Evolutionary conservation across 1,139 yeast genomes (phyloP), one percentile per base, ranked within the genome.

Genomic region (Blastobotrys serpentis): DNA sequence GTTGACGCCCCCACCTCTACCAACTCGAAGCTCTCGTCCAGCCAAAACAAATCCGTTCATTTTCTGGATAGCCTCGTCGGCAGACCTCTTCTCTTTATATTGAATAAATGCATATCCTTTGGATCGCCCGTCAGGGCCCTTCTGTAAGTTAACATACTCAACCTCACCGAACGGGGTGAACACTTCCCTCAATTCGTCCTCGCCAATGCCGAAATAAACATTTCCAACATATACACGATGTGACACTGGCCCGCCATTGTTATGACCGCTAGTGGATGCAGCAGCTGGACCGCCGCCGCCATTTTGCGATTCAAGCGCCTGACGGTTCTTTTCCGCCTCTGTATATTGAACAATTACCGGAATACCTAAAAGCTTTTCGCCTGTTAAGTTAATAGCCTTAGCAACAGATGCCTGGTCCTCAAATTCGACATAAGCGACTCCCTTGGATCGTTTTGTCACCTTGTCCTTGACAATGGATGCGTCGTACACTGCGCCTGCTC

Each of bases 371-470:
- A 68, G 56, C 39, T 56, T 58, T 49, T 66, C 63, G 17, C 72
- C 73, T 5, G 71, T 66, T 56, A 69, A 49, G 22, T 54, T 57
- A 22, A 69, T 53, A 1, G 72, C 73, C 41, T 57, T 57, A 10
- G 58, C 52, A 1, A 69, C 70, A 2, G 67, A 50, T 23, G 61
- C 68, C n/a, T 53, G 52, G 25, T 64, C 55, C 13, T 56, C 53
- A 48, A 68, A 69, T 48, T 68, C 72, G n/a, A 68, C 71, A 54
- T 66, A 68, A 7, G 69, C 72, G 25, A 68, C 67, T 10, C 72
- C 73, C 46, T 67, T 68, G 2, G 72, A 66, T 5, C 71, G 58
- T 23, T 67, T 66, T 19, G 67, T 59, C 14, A 58, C 48, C n/a
- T 65, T 55, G 50, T 69, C 73, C 47, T 66, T 67, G 41, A 69